Conservation (phyloP, 257 asterid genomes). For the Capsicum rhomboideum region DNA sequence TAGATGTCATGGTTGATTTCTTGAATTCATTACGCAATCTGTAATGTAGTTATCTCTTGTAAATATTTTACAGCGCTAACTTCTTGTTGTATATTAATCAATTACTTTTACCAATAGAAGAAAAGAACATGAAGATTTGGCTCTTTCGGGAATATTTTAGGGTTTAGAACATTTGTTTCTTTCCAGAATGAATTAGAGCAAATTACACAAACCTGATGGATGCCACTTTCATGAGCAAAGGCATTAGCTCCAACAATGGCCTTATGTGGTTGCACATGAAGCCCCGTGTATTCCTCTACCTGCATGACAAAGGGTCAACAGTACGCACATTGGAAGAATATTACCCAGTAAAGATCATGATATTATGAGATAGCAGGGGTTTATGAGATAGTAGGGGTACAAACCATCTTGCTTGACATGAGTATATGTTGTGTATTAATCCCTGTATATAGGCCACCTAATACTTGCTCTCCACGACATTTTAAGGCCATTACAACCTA, state of each 20-base stretch:
- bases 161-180: background rate
- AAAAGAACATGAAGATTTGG: background rate
- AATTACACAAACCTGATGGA: slow-evolving; percentile 67
- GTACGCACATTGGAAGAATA: background rate
- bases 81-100: background rate
- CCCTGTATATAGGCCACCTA: slow-evolving; percentile 83
- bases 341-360: background rate
- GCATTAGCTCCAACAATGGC: slow-evolving; percentile 99
- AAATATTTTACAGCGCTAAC: background rate
- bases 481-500: slow-evolving; percentile 95
- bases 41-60: background rate
- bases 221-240: slow-evolving; percentile 98
- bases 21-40: background rate
- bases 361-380: background rate
- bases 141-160: background rate
- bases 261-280: slow-evolving; percentile 92
- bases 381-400: background rate
- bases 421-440: slow-evolving; percentile 68
- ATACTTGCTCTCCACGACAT: slow-evolving; percentile 79
- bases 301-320: slow-evolving; percentile 20
- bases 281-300: slow-evolving; percentile 95
- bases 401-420: slow-evolving; percentile 96
- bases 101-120: background rate
- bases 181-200: background rate
- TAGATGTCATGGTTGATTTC: background rate